phyloP scores from a whole-genome alignment of 2,329 filamentous ascomycete genomes.

The Fusarium xyrophilum region DNA sequence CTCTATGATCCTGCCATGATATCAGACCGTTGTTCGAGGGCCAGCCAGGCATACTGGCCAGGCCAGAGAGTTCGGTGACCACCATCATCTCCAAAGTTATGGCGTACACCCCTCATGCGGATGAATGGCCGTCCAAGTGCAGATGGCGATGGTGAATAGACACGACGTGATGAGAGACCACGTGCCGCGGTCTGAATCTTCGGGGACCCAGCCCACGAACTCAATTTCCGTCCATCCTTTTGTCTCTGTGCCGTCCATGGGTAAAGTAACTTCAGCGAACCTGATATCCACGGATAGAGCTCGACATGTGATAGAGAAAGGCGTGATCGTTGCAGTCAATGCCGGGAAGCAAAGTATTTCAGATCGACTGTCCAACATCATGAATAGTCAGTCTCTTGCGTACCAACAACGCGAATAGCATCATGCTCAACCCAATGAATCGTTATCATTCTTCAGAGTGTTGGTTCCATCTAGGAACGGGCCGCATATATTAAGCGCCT shows the following conservation, averaged over 20 bases:
- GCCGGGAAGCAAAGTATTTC: neutral
- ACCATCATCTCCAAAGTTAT: neutral
- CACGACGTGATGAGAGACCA: conserved; percentile 4
- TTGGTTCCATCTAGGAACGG: neutral
- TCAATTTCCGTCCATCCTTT: neutral
- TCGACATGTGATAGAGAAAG: neutral
- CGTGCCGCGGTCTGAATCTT: neutral
- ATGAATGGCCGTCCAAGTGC: conserved; percentile 8
- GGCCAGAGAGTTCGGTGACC: neutral
- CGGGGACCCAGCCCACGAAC: neutral
- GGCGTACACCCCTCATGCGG: neutral
- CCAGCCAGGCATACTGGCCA: conserved; percentile 5
- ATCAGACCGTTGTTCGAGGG: conserved; percentile 6
- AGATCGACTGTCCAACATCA: neutral
- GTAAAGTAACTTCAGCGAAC: neutral
- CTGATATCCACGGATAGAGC: neutral
- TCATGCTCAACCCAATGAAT: neutral
- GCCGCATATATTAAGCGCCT: neutral
- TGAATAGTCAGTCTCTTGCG: neutral
- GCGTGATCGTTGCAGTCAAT: neutral
- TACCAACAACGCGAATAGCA: neutral
- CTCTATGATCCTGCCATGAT: neutral
- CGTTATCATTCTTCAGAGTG: neutral
- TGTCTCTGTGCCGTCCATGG: neutral
- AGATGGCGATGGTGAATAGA: conserved; percentile 4